These are phyloP conservation scores for Aspergillus novofumigatus DNA, from an alignment of 2,329 filamentous ascomycete genomes.

Conservation along the genomic window DNA sequence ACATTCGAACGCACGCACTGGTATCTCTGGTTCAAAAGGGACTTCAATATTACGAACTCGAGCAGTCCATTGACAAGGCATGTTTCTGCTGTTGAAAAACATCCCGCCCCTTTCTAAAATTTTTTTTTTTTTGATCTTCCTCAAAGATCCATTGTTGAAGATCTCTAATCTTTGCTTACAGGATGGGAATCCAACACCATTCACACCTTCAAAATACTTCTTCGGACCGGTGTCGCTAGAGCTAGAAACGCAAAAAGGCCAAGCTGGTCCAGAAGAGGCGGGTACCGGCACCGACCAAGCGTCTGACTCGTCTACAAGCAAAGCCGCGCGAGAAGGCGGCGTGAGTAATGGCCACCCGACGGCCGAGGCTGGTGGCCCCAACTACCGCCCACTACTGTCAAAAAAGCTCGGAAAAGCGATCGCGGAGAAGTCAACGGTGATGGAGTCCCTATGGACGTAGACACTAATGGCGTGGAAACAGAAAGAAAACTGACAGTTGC, in stretches of 20 bases:
- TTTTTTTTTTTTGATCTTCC: constrained; percentile 1
- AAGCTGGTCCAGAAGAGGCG: constrained; percentile 19
- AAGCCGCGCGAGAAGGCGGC: constrained; percentile 31
- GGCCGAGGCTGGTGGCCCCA: constrained; percentile 23
- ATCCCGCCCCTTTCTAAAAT: not conserved
- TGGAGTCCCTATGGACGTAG: constrained; percentile 39
- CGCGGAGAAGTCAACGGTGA: constrained; percentile 29
- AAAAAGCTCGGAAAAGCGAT: constrained; percentile 33
- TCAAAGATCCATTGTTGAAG: not conserved
- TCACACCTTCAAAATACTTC: constrained; percentile 41
- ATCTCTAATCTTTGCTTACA: constrained; percentile 15
- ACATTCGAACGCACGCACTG: constrained; percentile 56
- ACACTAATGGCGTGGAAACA: constrained; percentile 31
- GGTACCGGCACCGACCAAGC: constrained; percentile 29
- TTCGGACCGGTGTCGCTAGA: constrained; percentile 44
- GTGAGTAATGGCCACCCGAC: constrained; percentile 35
- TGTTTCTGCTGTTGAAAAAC: constrained; percentile 12
- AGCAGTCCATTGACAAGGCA: constrained; percentile 48
- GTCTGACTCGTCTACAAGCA: constrained; percentile 28
- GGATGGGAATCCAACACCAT: constrained; percentile 35
- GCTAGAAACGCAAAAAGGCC: constrained; percentile 23
- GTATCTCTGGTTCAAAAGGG: constrained; percentile 62
- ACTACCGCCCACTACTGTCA: constrained; percentile 21
- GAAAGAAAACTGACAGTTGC: constrained; percentile 23
- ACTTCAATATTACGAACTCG: constrained; percentile 51